Evolutionary conservation across 768 basidiomycete species (phyloP).

Genomic region (Strobilomyces dryophilus): DNA sequence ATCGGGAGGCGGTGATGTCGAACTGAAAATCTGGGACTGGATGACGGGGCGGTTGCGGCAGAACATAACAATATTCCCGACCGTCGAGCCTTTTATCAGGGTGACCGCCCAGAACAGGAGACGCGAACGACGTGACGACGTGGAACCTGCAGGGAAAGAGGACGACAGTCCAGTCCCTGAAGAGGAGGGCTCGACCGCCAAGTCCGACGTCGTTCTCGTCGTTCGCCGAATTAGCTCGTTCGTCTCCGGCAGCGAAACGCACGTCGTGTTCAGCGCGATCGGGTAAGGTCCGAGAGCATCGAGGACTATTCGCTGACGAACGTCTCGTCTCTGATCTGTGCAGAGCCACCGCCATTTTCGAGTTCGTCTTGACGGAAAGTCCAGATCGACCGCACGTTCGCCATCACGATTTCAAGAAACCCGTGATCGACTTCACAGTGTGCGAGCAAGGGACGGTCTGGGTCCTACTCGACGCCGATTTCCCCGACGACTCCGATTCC

Average conservation of each 20-base stretch:
- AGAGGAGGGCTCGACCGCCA: constrained; percentile 17
- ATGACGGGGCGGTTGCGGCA: constrained; percentile 51
- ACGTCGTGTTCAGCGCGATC: constrained; percentile 63
- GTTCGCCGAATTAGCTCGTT: constrained; percentile 53
- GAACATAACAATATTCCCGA: constrained; percentile 48
- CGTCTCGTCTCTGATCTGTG: not conserved
- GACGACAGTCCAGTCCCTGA: constrained; percentile 21
- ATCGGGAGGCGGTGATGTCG: constrained; percentile 85
- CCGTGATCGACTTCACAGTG: constrained; percentile 57
- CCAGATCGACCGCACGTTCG: constrained; percentile 26
- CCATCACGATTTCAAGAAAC: constrained; percentile 49
- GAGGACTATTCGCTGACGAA: not conserved
- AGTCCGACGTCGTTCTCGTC: constrained; percentile 42
- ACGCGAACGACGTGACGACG: no score
- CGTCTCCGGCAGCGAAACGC: constrained; percentile 30
- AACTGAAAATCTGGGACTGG: constrained; percentile 80
- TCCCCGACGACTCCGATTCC: constrained; percentile 21
- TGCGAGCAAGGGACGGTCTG: constrained; percentile 37
- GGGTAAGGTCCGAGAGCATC: constrained; percentile 48
- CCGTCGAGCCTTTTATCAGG: constrained; percentile 45
- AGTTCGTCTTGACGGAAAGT: constrained; percentile 32
- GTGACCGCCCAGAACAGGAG: no score
- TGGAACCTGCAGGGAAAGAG: constrained; percentile 25
- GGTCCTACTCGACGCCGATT: constrained; percentile 48
- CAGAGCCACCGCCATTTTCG: constrained; percentile 71